These are phyloP conservation scores for Cucumis sativus DNA, from an alignment of 306 rosid species.

Conservation along the genomic window Cucumber_9930_V3 NC_026659.2:4335001-4335500, in stretches of 20 bases:
- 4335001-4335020: conserved; percentile 36
- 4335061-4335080: conserved; percentile 11
- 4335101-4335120: conserved; percentile 7
- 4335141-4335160: background rate
- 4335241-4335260: conserved; percentile 49
- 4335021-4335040: conserved; percentile 35
- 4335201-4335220: background rate
- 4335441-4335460: conserved; percentile 50
- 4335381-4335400: conserved; percentile 42
- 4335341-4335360: conserved; percentile 50
- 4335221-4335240: conserved; percentile 35
- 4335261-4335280: conserved; percentile 51
- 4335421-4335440: conserved; percentile 47
- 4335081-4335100: background rate
- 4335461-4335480: conserved; percentile 46
- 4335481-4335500: conserved; percentile 52
- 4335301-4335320: conserved; percentile 41
- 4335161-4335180: background rate
- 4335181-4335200: background rate
- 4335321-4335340: conserved; percentile 42
- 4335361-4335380: conserved; percentile 42
- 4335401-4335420: conserved; percentile 45
- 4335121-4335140: background rate
- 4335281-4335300: conserved; percentile 41
- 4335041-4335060: conserved; percentile 41